Evolutionary conservation across 805 yeast genomes (phyloP), one percentile per base, ranked within the genome.

Genomic region (Blastobotrys terrestris): DNA sequence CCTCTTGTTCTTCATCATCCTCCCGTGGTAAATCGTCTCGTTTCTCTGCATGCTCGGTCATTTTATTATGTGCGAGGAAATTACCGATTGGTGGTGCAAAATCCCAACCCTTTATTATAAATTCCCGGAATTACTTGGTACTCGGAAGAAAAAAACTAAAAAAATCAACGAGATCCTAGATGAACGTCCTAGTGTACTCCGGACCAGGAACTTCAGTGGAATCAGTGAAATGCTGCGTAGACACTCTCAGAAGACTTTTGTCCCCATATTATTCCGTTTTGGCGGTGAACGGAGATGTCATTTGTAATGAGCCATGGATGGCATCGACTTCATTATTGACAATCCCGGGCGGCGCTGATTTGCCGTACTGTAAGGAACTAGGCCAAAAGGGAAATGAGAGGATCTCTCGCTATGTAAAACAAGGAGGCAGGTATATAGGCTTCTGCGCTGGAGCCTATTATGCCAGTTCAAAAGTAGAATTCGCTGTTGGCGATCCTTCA

Each of bases 391-490:
- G 90, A 0, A 87, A 84, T 61, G 61, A 70, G 7, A 72, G 74
- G 40, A 87, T 89, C 56, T 67, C 71, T 22, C 79, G 79, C 48
- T 89, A 76, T 59, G 89, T 89, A 1, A 73, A 81, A 31, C 73
- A 74, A 51, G 99, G 98, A 31, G 99, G 99, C 1, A 72, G 74
- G 48, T 89, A 73, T 62, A 67, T 92, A 18, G 99, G 99, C 0
- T 80, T 94, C 57, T 94, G 99, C 70, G 94, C 99, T 7, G 99
- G 99, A 44, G 98, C 87, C 0, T 94, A 94, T 69, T 94, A 80
- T 63, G 92, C 84, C 0, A 77, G 91, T 11, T 68, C 77, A 0
- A 68, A 84, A 42, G 83, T 87, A 58, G 97, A 92, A 63, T 94
- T 94, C 66, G 96, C 88, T 60, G 83, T 78, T 31, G 95, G 94